Evolutionary conservation across 768 basidiomycete species (phyloP).

Genomic region (Leccinum imitatum): DNA sequence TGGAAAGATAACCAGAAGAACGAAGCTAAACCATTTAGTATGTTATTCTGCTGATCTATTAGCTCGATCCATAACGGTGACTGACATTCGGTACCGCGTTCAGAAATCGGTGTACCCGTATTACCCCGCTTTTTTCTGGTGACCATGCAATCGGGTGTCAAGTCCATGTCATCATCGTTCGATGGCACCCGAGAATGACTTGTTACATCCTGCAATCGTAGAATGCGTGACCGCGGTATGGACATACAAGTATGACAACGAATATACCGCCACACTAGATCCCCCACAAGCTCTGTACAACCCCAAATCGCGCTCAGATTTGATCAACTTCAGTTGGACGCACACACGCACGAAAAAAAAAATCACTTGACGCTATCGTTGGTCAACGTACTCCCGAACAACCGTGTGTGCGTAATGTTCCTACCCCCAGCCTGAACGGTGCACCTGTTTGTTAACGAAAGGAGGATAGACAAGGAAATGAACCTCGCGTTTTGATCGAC

Average conservation of each 20-base stretch:
- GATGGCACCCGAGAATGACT: conserved; percentile 31
- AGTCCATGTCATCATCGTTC: too few relatives aligned
- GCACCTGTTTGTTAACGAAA: conserved; percentile 30
- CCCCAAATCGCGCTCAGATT: conserved; percentile 53
- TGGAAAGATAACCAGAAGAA: conserved; percentile 81
- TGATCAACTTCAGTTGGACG: conserved; percentile 72
- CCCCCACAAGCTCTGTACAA: conserved; percentile 41
- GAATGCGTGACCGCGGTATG: conserved; percentile 75
- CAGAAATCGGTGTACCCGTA: too few relatives aligned
- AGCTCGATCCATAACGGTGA: background rate
- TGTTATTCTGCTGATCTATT: conserved; percentile 22
- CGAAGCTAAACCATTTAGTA: conserved; percentile 85
- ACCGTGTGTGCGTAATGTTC: conserved; percentile 33
- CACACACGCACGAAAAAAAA: conserved; percentile 59
- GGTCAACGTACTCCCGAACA: conserved; percentile 48
- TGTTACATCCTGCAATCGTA: conserved; percentile 47
- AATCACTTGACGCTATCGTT: conserved; percentile 57
- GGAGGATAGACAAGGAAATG: conserved; percentile 65
- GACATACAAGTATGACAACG: conserved; percentile 80
- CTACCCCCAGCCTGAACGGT: conserved; percentile 36
- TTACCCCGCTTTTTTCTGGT: too few relatives aligned
- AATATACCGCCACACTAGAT: conserved; percentile 73
- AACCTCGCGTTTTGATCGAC: conserved; percentile 59
- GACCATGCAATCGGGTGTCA: too few relatives aligned
- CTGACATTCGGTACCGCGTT: background rate